phyloP scores from a whole-genome alignment of 306 rosid genomes.

The Potentilla sterilis region DNA sequence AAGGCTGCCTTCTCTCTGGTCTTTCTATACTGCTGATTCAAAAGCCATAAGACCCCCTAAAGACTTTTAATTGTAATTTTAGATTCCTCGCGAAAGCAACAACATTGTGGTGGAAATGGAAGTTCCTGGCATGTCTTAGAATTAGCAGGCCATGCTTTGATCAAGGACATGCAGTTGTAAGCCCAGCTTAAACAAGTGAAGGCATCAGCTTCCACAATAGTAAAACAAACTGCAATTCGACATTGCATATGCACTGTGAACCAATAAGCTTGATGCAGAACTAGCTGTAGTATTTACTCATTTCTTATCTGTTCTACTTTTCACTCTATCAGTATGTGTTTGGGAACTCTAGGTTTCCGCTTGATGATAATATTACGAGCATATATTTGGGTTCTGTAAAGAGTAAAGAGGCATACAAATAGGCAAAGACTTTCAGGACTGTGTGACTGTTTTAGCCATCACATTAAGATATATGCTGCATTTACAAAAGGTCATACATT shows the following conservation, averaged over 20 bases:
- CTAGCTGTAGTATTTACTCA: neutral
- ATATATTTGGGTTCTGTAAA: neutral
- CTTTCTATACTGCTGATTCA: neutral
- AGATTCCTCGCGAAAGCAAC: neutral
- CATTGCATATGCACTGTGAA: neutral
- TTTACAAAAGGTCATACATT: slow-evolving; percentile 2
- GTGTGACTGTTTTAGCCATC: neutral
- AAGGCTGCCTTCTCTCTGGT: too few species aligned
- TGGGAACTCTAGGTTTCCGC: neutral
- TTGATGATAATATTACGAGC: neutral
- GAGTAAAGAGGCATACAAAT: neutral
- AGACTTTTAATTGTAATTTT: neutral
- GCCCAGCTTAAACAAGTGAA: neutral
- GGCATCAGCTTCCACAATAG: neutral
- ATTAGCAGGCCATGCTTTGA: neutral
- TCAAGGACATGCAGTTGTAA: neutral
- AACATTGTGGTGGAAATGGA: neutral
- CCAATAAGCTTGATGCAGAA: neutral
- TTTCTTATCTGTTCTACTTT: neutral
- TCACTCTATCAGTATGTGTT: neutral
- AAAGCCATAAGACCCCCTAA: neutral
- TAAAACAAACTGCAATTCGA: neutral
- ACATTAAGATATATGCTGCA: neutral
- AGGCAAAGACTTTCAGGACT: too few species aligned
- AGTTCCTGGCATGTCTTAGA: neutral